Base-by-base conservation (phyloP, 345 rosid species). In the Moricandia moricandioides region DNA sequence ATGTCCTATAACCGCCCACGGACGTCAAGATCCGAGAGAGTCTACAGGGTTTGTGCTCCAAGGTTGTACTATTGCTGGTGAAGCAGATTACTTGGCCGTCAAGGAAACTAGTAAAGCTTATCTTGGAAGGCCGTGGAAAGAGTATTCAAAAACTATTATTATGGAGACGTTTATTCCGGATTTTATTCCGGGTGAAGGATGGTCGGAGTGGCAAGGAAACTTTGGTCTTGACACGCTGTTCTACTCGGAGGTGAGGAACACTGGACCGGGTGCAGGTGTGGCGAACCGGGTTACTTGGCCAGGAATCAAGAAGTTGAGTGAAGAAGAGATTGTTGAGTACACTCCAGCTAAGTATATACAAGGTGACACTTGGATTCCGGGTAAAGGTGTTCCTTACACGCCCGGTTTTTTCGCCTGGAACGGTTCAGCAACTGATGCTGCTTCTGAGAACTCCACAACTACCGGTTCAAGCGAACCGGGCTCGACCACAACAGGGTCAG, bases 81-180 rank as follows among this genome's bases (percentile, higher is more conserved):
- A 81, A 49, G 79, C 80, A 0, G 84, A 82, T 31, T 66, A 82
- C 61, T 24, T 26, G 33, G 70, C 88, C 1, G 70, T 81, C 51
- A 81, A 72, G 83, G 21, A 52, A 5, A 61, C 7, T 62, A 56
- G 74, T 74, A 84, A 77, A 63, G 51, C 91, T 0, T 93, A 80
- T 77, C 88, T 91, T 0, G 97, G 93, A 26, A 84, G 97, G 9
- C 98, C 96, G 7, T 83, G 88, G 89, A 87, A 87, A 54, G 52
- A 62, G 4, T 84, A 37, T 74, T 87, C 97, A 0, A 85, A 84
- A 34, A 83, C 96, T 11, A 79, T 91, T 37, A 72, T 89, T 60
- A 84, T 94, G 87, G 87, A 88, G 37, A 70, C 89, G 0, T 87
- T n/a, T 72, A 86, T 94, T 7, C 91, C 86, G 0, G 86, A 82